Evolutionary conservation across 2,329 filamentous ascomycete genomes (phyloP), one percentile per base, ranked within the genome.

Genomic region (Fusarium drepaniforme): DNA sequence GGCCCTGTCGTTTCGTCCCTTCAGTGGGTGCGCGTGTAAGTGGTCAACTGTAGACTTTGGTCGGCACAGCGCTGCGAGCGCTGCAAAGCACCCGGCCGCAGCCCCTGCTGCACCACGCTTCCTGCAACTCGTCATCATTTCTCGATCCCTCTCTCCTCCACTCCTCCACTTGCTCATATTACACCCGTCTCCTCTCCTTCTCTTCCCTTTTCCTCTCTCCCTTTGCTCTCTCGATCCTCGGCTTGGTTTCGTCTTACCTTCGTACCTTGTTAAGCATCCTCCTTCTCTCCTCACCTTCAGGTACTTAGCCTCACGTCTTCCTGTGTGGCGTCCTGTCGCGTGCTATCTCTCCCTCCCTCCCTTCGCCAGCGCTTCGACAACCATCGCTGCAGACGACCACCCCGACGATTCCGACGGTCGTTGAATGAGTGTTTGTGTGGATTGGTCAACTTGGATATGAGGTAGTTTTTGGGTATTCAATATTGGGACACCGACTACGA

Each of bases 391-490:
- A 68, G 75, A 75, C 76, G 70, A 70, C 75, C 64, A 71, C 70
- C 64, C 71, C 66, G 67, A 78, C 68, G 67, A 71, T 64, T 62
- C 66, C 67, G 68, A 71, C 68, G 37, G 58, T 70, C 51, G 71
- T 73, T 65, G 63, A 71, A 77, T 72, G 70, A 66, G 49, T 76
- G 66, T 70, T 64, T 68, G 68, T 78, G 51, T 78, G 51, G 73
- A 75, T 66, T 53, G 57, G 59, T 71, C 66, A 74, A 69, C 77
- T 80, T 79, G 77, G 81, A 80, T 82, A 82, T 82, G 81, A 79
- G 79, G 76, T 82, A 82, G 80, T 73, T 76, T 81, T 82, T 82
- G 79, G 80, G 76, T 79, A 82, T 82, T 69, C 66, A 80, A 80
- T 81, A 75, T 78, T 79, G 76, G 77, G 68, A 72, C 72, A 75